phyloP scores from a whole-genome alignment of 1,284 basidiomycete species.

The Agaricales sp. region DNA sequence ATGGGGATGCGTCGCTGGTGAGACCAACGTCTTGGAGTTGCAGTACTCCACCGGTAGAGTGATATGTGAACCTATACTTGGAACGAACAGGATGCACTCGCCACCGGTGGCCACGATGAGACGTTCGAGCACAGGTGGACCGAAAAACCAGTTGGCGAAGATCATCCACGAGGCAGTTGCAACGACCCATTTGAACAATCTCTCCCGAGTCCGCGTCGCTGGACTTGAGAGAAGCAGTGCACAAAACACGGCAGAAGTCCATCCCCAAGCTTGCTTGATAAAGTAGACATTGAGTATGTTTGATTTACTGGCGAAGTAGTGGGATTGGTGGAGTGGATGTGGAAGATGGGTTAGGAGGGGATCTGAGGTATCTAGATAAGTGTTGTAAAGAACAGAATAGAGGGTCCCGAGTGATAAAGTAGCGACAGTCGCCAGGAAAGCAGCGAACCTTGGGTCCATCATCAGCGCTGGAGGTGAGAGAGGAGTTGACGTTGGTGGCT shows the following conservation, averaged over 20 bases:
- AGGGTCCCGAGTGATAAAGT: constrained; percentile 39
- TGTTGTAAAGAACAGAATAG: constrained; percentile 40
- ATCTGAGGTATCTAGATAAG: constrained; percentile 62
- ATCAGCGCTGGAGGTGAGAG: constrained; percentile 3
- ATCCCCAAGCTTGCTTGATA: constrained; percentile 88
- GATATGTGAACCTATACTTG: constrained; percentile 29
- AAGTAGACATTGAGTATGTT: constrained; percentile 82
- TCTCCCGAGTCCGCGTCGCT: constrained; percentile 26
- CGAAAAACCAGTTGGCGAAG: constrained; percentile 90
- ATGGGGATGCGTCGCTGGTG: constrained; percentile 49
- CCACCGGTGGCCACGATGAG: constrained; percentile 72
- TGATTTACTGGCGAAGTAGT: constrained; percentile 76
- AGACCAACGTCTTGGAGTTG: constrained; percentile 37
- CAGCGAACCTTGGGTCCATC: constrained; percentile 14
- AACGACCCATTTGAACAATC: constrained; percentile 48
- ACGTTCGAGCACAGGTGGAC: constrained; percentile 74
- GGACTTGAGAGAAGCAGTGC: constrained; percentile 33
- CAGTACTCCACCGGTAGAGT: constrained; percentile 51
- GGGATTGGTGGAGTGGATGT: constrained; percentile 52
- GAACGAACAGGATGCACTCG: constrained; percentile 64
- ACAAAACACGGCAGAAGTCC: constrained; percentile 67
- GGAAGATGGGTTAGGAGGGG: constrained; percentile 55
- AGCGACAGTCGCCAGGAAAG: constrained; percentile 21
- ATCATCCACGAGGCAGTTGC: constrained; percentile 64
- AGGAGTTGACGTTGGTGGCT: not conserved